These are phyloP conservation scores for Chamaecrista fasciculata DNA, from an alignment of 306 rosid species.

Conservation along the genomic window DNA sequence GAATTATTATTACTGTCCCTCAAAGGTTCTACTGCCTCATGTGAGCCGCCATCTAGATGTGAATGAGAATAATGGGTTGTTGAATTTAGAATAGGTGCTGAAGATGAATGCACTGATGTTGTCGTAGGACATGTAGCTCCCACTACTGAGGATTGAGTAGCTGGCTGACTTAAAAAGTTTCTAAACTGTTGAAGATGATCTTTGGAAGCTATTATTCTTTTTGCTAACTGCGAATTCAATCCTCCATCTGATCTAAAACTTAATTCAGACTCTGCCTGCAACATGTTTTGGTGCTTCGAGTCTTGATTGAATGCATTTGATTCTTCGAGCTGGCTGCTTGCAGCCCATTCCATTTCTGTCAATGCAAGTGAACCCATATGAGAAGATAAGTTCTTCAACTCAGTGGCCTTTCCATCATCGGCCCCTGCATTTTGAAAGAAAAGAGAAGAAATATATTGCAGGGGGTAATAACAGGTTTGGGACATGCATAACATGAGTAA, in stretches of 20 bases:
- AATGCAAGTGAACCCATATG: constrained; percentile 91
- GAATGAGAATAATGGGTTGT: constrained; percentile 56
- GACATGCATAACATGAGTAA: constrained; percentile 28
- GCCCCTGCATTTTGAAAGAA: constrained; percentile 76
- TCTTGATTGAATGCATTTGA: constrained; percentile 52
- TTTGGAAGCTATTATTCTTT: constrained; percentile 50
- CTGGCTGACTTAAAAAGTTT: constrained; percentile 73
- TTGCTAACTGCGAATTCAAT: constrained; percentile 50
- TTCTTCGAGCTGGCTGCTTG: constrained; percentile 53
- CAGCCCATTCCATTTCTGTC: constrained; percentile 88
- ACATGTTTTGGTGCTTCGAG: constrained; percentile 41
- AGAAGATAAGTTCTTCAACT: constrained; percentile 80
- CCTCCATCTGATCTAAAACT: constrained; percentile 56
- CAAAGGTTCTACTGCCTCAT: constrained; percentile 38
- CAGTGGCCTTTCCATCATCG: constrained; percentile 75
- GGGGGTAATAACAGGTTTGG: constrained; percentile 35
- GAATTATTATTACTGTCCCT: constrained; percentile 40
- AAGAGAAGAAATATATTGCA: constrained; percentile 42
- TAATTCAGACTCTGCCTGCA: constrained; percentile 46
- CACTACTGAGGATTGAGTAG: constrained; percentile 63
- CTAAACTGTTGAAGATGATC: constrained; percentile 73
- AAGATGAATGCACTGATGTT: constrained; percentile 72
- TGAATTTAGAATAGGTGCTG: constrained; percentile 80
- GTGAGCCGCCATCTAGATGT: constrained; percentile 41
- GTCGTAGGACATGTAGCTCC: constrained; percentile 89